Evolutionary conservation across 805 yeast species (phyloP), one percentile per base, ranked within the genome.

Genomic region (Yarrowia sp.): DNA sequence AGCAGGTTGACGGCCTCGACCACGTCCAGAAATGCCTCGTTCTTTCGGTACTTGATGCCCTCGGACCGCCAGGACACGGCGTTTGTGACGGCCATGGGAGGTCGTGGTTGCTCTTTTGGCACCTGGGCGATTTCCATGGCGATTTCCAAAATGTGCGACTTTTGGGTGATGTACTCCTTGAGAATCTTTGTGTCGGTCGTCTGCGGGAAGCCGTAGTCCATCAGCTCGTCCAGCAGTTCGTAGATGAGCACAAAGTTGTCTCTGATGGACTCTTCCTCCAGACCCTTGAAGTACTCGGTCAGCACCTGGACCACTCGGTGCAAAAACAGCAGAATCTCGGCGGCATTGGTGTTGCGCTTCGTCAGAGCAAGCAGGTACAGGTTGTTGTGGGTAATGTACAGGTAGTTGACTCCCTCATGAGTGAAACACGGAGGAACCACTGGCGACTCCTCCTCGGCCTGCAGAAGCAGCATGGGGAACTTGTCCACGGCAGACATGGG

Each of bases 61-160:
- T 90, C 95, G 49, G 94, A 90, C 77, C 98, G 86, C 98, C 98
- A 93, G 32, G 94, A 88, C 4, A 93, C 87, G 12, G 90, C 85
- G 74, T 87, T 89, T 11, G 92, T 89, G 16, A 92, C 85, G 0
- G 96, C 88, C 71, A 92, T 84, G 2, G 92, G 84, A 15, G 94
- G 87, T 50, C 91, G 73, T 9, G 75, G 74, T 42, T 72, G 73
- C 43, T 65, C 61, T 22, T 53, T 50, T 36, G 68, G 43, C 35
- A 50, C 42, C 61, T 52, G 61, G 46, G 67, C 67, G 16, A 63
- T 36, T 19, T 63, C 67, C 67, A 63, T 63, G 56, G 67, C 67
- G 11, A 75, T 73, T 40, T 77, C 78, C 32, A 84, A 79, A 66
- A 79, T 71, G 72, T 82, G 81, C 52, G 82, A 78, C 63, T 85